These are phyloP conservation scores for Kondoa subrosea DNA, from an alignment of 768 basidiomycete species.

Conservation along the genomic window DNA sequence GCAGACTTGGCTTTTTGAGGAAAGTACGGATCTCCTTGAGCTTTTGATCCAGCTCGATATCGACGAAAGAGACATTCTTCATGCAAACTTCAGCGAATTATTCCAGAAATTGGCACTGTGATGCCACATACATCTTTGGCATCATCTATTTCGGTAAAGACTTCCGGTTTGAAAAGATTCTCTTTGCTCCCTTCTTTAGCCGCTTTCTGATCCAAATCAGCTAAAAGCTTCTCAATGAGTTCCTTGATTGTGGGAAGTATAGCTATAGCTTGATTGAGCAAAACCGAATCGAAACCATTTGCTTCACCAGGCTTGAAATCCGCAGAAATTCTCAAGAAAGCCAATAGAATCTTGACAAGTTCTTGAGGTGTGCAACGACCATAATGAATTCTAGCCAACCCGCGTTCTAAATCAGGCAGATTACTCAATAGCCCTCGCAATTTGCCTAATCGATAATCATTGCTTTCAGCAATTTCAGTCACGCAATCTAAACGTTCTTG, in stretches of 20 bases:
- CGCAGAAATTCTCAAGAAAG: slow-evolving; percentile 52
- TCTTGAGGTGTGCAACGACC: slow-evolving; percentile 68
- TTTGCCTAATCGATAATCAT: slow-evolving; percentile 11
- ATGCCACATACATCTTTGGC: background rate
- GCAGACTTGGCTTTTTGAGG: slow-evolving; percentile 53
- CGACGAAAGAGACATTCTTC: background rate
- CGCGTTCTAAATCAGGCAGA: slow-evolving; percentile 78
- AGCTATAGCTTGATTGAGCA: slow-evolving; percentile 55
- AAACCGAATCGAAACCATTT: slow-evolving; percentile 45
- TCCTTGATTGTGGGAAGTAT: slow-evolving; percentile 50
- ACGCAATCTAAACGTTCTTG: slow-evolving; percentile 66
- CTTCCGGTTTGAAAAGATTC: slow-evolving; percentile 47
- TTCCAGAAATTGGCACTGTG: too few species aligned
- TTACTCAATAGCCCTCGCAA: slow-evolving; percentile 52
- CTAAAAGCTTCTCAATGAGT: slow-evolving; percentile 43
- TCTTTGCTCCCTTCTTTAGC: slow-evolving; percentile 54
- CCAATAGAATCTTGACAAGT: slow-evolving; percentile 53
- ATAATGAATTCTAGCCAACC: slow-evolving; percentile 88
- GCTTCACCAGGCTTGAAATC: slow-evolving; percentile 42
- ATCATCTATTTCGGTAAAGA: background rate
- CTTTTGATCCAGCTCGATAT: slow-evolving; percentile 42
- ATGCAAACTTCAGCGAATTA: background rate
- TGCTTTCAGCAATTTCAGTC: slow-evolving; percentile 46
- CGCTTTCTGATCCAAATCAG: slow-evolving; percentile 43
- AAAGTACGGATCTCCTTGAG: slow-evolving; percentile 48